phyloP scores from a whole-genome alignment of 1,284 basidiomycete species.

The Ustanciosporium gigantosporum region DNA sequence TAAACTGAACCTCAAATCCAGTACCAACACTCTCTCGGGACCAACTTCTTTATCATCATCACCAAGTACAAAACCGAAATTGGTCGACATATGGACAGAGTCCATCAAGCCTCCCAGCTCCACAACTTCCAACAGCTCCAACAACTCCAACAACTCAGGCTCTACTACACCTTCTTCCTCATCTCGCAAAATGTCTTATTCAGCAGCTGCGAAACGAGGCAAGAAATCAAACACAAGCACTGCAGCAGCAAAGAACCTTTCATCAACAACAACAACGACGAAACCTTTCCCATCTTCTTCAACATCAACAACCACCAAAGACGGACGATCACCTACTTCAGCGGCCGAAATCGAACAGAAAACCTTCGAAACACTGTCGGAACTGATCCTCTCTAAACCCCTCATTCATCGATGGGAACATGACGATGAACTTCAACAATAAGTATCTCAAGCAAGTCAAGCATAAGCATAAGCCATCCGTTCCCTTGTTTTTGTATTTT shows the following conservation, averaged over 20 bases:
- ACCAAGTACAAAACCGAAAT: not conserved
- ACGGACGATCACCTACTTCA: not conserved
- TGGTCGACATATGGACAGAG: conserved; percentile 29
- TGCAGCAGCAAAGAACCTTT: not conserved
- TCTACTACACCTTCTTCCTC: too few species aligned
- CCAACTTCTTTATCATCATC: not conserved
- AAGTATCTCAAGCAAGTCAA: conserved; percentile 12
- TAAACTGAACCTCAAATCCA: not conserved
- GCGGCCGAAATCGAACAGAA: conserved; percentile 9
- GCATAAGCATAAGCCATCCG: too few species aligned
- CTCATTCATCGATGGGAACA: conserved; percentile 18
- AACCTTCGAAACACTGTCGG: conserved; percentile 10
- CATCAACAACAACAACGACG: not conserved
- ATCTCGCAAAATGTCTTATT: conserved; percentile 24
- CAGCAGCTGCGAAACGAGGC: conserved; percentile 14
- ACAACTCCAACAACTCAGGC: not conserved
- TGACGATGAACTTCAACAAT: conserved; percentile 2
- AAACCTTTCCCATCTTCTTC: conserved; percentile 1
- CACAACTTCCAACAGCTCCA: not conserved
- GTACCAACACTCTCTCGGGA: too few species aligned
- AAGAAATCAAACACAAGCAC: not conserved
- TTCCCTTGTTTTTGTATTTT: too few species aligned
- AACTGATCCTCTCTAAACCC: conserved; percentile 2
- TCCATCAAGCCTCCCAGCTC: not conserved
- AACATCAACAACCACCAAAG: too few species aligned